A percentile compares a stretch with the other conserved stretches of the same genome.
Evolutionary conservation across 495 filamentous ascomycete genomes (phyloP).

Genomic region (Neurospora discreta): DNA sequence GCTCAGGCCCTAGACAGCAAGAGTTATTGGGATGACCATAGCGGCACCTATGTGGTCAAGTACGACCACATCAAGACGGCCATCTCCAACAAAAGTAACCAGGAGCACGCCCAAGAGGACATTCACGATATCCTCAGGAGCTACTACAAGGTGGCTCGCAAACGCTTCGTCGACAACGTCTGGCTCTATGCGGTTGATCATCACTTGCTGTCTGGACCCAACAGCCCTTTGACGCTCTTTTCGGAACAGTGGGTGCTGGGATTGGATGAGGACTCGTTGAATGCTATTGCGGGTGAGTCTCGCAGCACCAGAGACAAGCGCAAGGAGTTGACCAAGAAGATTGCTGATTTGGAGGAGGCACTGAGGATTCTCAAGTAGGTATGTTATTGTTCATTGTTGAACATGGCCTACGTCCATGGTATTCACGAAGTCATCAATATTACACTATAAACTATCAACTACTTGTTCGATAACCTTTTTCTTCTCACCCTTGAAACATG

Average conservation of each 20-base stretch:
- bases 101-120: conserved; percentile 32
- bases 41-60: neutral
- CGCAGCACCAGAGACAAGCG: conserved; percentile 11
- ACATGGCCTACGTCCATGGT: no score
- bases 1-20: conserved; percentile 10
- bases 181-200: conserved; percentile 27
- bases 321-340: conserved; percentile 16
- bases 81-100: conserved; percentile 33
- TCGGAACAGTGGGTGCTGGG: conserved; percentile 23
- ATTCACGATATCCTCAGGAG: conserved; percentile 47
- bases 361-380: conserved; percentile 15
- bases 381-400: no score
- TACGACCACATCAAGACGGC: conserved; percentile 6
- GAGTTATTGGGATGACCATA: no score
- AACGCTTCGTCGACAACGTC: conserved; percentile 48
- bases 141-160: conserved; percentile 50
- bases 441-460: no score
- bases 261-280: conserved; percentile 19
- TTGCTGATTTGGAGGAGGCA: conserved; percentile 16
- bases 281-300: conserved; percentile 26
- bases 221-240: conserved; percentile 23
- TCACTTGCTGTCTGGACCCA: conserved; percentile 20
- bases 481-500: no score
- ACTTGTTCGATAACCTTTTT: no score
- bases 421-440: no score